phyloP scores from a whole-genome alignment of 805 yeast species.

The Dipodascopsis tothii region DNA sequence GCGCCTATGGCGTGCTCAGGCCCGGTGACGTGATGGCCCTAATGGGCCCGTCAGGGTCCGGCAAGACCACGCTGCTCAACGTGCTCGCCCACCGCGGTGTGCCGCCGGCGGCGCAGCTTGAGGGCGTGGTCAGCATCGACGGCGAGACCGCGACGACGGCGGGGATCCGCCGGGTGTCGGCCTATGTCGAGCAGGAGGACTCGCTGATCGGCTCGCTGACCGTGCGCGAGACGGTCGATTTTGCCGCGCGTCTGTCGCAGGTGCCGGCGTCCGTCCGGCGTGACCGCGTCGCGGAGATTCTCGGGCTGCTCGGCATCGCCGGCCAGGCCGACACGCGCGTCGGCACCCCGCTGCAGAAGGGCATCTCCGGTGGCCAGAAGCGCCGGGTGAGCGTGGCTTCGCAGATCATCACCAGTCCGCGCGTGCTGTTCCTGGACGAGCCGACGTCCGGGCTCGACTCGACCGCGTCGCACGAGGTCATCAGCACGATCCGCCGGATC shows the following conservation, averaged over 20 bases:
- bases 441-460: constrained; percentile 57
- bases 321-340: constrained; percentile 48
- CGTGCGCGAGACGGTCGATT: constrained; percentile 47
- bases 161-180: constrained; percentile 51
- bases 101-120: constrained; percentile 43
- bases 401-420: constrained; percentile 50
- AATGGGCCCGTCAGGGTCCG: constrained; percentile 62
- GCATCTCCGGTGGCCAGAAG: constrained; percentile 49
- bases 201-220: constrained; percentile 45
- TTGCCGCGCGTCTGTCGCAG: constrained; percentile 40
- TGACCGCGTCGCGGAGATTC: constrained; percentile 47
- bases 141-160: constrained; percentile 37
- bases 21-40: constrained; percentile 32
- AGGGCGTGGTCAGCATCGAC: constrained; percentile 46
- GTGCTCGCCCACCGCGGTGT: constrained; percentile 52
- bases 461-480: constrained; percentile 38
- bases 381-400: constrained; percentile 50
- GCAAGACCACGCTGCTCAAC: constrained; percentile 52
- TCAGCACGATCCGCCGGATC: not conserved
- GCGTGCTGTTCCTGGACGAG: constrained; percentile 49
- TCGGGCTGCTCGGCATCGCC: constrained; percentile 44
- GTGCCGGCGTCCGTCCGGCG: constrained; percentile 41
- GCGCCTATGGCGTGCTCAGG: too few species aligned
- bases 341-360: constrained; percentile 38
- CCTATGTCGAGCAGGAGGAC: constrained; percentile 54